A percentile compares a stretch with the other conserved stretches of the same genome.
These are phyloP conservation scores for Sclerotinia glacialis DNA, from an alignment of 2,329 filamentous ascomycete species.

Conservation along the genomic window DNA sequence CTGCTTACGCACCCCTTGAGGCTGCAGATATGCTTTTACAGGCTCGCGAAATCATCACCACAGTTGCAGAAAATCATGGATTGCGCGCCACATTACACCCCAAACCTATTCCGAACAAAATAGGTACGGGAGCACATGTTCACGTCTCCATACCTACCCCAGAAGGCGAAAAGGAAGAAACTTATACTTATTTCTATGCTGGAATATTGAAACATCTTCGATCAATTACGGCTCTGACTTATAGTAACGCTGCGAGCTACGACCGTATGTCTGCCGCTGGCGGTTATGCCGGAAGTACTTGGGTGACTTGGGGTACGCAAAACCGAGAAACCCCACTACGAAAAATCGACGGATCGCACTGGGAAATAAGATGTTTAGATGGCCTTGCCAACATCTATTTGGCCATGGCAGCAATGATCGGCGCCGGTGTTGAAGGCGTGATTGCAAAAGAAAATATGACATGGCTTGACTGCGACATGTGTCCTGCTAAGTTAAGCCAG, in stretches of 20 bases:
- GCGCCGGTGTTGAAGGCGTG: constrained; percentile 15
- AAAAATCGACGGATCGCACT: constrained; percentile 15
- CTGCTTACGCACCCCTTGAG: constrained; percentile 15
- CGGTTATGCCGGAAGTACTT: constrained; percentile 20
- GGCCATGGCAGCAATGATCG: constrained; percentile 14
- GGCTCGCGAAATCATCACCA: constrained; percentile 16
- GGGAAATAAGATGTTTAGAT: constrained; percentile 23
- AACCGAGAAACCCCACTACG: constrained; percentile 10
- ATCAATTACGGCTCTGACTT: constrained; percentile 19
- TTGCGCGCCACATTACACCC: constrained; percentile 41
- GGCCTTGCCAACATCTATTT: constrained; percentile 23
- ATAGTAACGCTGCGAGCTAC: constrained; percentile 8
- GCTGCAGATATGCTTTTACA: constrained; percentile 20
- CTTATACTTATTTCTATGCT: constrained; percentile 29
- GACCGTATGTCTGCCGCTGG: background rate
- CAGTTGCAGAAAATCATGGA: constrained; percentile 2
- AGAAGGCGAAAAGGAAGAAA: constrained; percentile 36
- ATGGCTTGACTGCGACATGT: constrained; percentile 53
- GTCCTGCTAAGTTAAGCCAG: constrained; percentile 51
- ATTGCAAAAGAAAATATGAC: constrained; percentile 43
- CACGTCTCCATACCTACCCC: constrained; percentile 19
- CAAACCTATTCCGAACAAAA: background rate
- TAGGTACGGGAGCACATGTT: constrained; percentile 14
- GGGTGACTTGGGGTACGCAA: constrained; percentile 19
- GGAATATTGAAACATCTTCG: constrained; percentile 21